phyloP scores from a whole-genome alignment of 2,329 filamentous ascomycete species.

The Colletotrichum falcatum region DNA sequence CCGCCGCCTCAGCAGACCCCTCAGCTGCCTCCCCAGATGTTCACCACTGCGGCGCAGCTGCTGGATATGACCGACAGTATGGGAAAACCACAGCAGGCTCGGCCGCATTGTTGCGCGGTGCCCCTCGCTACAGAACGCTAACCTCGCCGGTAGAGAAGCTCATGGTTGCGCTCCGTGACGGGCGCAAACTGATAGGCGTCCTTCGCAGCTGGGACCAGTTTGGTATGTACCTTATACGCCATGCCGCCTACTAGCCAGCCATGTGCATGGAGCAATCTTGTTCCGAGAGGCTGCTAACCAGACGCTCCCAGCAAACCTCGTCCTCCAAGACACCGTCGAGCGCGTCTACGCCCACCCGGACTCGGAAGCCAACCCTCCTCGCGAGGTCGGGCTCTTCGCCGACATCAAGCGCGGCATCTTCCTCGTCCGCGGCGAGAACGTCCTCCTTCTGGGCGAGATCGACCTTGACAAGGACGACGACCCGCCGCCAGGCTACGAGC shows the following conservation, averaged over 20 bases:
- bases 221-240: slow-evolving; percentile 68
- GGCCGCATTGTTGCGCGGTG: slow-evolving; percentile 15
- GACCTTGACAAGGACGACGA: slow-evolving; percentile 97
- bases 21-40: slow-evolving; percentile 93
- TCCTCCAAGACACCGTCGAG: slow-evolving; percentile 93
- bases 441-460: slow-evolving; percentile 94
- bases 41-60: slow-evolving; percentile 95
- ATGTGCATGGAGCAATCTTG: slow-evolving; percentile 2
- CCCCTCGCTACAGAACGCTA: slow-evolving; percentile 17
- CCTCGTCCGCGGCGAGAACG: slow-evolving; percentile 94
- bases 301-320: slow-evolving; percentile 79
- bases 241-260: slow-evolving; percentile 29
- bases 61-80: slow-evolving; percentile 97
- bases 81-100: slow-evolving; percentile 51
- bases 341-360: slow-evolving; percentile 76
- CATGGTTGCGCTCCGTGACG: slow-evolving; percentile 89
- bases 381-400: slow-evolving; percentile 73
- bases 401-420: slow-evolving; percentile 90
- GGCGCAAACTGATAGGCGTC: slow-evolving; percentile 92
- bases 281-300: background rate
- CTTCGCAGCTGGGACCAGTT: slow-evolving; percentile 98
- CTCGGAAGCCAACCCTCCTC: slow-evolving; percentile 47
- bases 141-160: slow-evolving; percentile 80
- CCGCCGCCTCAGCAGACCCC: slow-evolving; percentile 55
- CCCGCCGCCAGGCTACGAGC: slow-evolving; percentile 75